Evolutionary conservation across 208 protist genomes (phyloP).

Genomic region (Trichomonas gallinae): DNA sequence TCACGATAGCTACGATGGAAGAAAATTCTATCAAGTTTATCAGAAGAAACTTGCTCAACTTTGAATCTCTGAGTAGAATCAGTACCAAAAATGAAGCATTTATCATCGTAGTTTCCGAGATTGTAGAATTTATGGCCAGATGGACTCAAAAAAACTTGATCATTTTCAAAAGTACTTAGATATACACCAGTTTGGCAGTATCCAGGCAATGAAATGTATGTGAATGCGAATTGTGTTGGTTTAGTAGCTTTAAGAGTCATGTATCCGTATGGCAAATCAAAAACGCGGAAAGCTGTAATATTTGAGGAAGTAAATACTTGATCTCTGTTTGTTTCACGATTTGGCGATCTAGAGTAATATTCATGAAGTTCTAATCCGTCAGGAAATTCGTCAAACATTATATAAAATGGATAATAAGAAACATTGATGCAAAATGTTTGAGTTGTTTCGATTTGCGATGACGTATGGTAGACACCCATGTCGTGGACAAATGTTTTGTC

Average conservation of each 20-base stretch:
- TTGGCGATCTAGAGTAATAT: background rate
- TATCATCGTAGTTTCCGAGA: background rate
- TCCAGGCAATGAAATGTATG: background rate
- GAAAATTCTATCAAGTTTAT: background rate
- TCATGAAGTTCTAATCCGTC: background rate
- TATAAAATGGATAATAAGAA: background rate
- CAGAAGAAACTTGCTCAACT: background rate
- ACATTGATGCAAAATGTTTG: background rate
- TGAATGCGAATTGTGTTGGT: background rate
- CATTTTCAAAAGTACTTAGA: background rate
- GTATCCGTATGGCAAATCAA: background rate
- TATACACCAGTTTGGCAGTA: background rate
- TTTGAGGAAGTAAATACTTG: background rate
- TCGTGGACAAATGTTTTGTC: background rate
- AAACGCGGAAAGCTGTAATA: background rate
- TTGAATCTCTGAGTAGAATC: background rate
- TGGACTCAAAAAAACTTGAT: background rate
- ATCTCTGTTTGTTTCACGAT: background rate
- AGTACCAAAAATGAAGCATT: background rate
- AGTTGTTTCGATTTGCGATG: background rate
- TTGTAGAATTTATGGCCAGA: background rate
- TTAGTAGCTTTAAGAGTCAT: background rate
- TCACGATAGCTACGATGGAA: background rate
- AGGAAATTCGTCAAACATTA: background rate
- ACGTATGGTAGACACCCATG: background rate